Conservation (phyloP, 2,329 filamentous ascomycete genomes). For the Paraconiothyrium brasiliense region DNA sequence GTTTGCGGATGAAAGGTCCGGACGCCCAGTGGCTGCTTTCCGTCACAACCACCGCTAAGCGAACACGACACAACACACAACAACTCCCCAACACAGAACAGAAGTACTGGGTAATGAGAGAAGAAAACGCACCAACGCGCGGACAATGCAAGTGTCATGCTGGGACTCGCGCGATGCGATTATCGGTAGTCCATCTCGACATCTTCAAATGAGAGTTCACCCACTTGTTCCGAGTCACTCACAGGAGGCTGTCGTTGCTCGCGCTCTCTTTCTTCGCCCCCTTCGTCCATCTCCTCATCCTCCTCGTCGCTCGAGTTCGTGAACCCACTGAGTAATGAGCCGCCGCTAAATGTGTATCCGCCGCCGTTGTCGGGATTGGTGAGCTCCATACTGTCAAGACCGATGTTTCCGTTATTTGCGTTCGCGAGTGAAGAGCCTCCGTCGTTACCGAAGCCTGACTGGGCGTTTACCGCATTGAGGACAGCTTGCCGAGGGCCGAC, state of each 20-base stretch:
- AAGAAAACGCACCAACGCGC: conserved; percentile 52
- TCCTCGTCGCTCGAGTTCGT: conserved; percentile 96
- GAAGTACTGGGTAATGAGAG: conserved; percentile 21
- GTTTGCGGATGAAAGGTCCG: conserved; percentile 21
- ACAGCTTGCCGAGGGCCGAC: conserved; percentile 79
- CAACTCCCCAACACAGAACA: conserved; percentile 7
- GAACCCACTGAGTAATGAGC: conserved; percentile 86
- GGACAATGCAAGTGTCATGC: conserved; percentile 39
- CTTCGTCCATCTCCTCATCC: conserved; percentile 90
- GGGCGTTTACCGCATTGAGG: conserved; percentile 66
- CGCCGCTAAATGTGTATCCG: conserved; percentile 77
- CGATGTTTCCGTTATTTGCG: conserved; percentile 68
- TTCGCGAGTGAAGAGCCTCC: conserved; percentile 73
- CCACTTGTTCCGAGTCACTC: conserved; percentile 70
- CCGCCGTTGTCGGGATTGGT: conserved; percentile 71
- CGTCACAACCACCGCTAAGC: conserved; percentile 17
- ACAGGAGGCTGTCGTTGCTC: conserved; percentile 54
- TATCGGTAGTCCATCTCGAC: conserved; percentile 68
- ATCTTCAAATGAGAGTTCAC: conserved; percentile 70
- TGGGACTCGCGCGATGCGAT: conserved; percentile 38
- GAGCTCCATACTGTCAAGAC: conserved; percentile 72
- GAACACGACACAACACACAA: conserved; percentile 25
- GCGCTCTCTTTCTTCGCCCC: conserved; percentile 71
- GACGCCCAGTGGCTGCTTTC: conserved; percentile 9
- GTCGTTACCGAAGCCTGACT: conserved; percentile 63